A percentile compares a stretch with the other conserved stretches of the same genome.
Conservation (phyloP, 768 basidiomycete genomes). For the Xanthoconium stramineum region DNA sequence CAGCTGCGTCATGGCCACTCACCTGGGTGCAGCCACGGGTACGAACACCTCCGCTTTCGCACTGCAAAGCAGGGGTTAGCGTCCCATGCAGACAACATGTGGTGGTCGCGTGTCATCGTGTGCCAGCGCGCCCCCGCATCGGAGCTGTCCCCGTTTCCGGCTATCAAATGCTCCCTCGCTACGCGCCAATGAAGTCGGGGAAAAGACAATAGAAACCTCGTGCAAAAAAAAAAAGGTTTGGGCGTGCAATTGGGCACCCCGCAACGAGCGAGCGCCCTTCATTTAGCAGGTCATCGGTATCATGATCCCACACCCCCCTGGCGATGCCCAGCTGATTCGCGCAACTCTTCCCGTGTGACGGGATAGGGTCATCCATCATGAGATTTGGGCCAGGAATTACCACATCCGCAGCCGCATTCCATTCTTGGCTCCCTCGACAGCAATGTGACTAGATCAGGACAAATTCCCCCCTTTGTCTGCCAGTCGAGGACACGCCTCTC, state of each 20-base stretch:
- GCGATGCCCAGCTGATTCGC: not conserved
- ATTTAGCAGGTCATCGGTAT: not conserved
- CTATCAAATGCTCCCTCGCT: slow-evolving; percentile 4
- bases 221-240: not conserved
- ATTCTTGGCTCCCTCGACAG: slow-evolving; percentile 9
- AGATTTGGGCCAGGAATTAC: slow-evolving; percentile 10
- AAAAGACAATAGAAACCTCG: not conserved
- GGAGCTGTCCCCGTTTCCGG: slow-evolving; percentile 14
- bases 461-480: not conserved
- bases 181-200: not conserved
- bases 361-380: slow-evolving; percentile 1
- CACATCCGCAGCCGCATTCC: slow-evolving; percentile 4
- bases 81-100: slow-evolving; percentile 13
- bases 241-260: not conserved
- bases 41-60: slow-evolving; percentile 82
- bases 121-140: slow-evolving; percentile 14
- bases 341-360: not conserved
- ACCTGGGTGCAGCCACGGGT: slow-evolving; percentile 86
- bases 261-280: slow-evolving; percentile 11
- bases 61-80: slow-evolving; percentile 38
- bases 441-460: slow-evolving; percentile 4
- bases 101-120: slow-evolving; percentile 4
- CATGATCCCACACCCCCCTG: slow-evolving; percentile 2
- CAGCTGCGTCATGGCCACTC: slow-evolving; percentile 30
- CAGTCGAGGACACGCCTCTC: not conserved